Evolutionary conservation across 257 asterid species (phyloP), one percentile per base, ranked within the genome.

Genomic region (Solanum okadae): DNA sequence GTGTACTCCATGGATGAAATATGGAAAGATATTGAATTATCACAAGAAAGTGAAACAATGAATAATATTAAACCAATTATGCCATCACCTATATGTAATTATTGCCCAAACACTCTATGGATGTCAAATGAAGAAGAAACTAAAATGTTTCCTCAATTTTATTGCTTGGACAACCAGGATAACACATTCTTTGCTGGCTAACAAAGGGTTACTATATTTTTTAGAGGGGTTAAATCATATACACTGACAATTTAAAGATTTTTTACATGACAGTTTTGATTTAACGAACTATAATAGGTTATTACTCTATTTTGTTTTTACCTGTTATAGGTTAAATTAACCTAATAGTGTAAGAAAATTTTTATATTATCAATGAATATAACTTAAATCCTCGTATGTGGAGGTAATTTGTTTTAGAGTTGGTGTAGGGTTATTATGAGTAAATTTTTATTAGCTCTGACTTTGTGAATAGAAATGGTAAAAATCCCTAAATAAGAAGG

Each of bases 1-100:
- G 93, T 73, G 15, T 93, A 92, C 52, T 93, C 98, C 56, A 90
- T 94, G 95, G 99, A 96, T 88, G 98, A 96, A 83, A 94, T 96
- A 88, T 96, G 98, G 98, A 94, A 93, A 85, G 98, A 94, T 88
- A 93, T 95, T 29, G 98, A 93, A 83, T 49, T 93, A 68, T 89
- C 91, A 3, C 94, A 94, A 87, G 95, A 86, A 23, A 83, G 65
- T n/a, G 71, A 76, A 8, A 89, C 44, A 52, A 42, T 79, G 88
- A 49, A 27, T 89, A 42, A 49, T 81, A 27, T 88, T 87, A 65
- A 87, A 46, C 93, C 88, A 85, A 49, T 88, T 40, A 71, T 94
- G 91, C 89, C 46, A 31, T 83, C 87, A 5, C 31, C 96, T 2
- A 33, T 87, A 33, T 94, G 98, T 98, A 96, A 95, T 87, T 91